Conservation (phyloP, 345 rosid genomes). For the Lepidium didymum region DNA sequence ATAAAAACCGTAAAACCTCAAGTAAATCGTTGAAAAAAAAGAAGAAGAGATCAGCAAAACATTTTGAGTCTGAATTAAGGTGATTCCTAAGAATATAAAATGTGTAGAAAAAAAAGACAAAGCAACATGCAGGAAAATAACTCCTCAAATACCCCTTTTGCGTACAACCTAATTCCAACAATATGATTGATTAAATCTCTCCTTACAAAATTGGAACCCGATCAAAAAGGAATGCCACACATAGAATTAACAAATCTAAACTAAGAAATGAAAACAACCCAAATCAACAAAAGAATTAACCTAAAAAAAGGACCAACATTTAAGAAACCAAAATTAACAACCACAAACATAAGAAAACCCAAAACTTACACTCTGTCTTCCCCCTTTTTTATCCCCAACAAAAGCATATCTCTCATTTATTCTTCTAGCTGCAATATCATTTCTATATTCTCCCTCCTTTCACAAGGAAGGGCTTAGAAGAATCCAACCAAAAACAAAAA, state of each 20-base stretch:
- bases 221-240: conserved; percentile 25
- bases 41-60: not conserved
- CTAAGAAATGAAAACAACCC: conserved; percentile 10
- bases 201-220: not conserved
- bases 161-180: not conserved
- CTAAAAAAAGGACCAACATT: conserved; percentile 10
- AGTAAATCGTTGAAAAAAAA: not conserved
- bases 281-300: not conserved
- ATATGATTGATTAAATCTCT: not conserved
- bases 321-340: conserved; percentile 18
- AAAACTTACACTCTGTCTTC: conserved; percentile 10
- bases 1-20: not conserved
- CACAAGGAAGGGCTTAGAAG: conserved; percentile 37
- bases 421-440: conserved; percentile 9
- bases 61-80: not conserved
- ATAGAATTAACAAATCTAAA: conserved; percentile 5
- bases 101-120: not conserved
- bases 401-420: conserved; percentile 9
- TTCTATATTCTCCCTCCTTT: conserved; percentile 28
- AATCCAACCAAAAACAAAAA: conserved; percentile 8
- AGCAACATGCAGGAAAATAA: not conserved
- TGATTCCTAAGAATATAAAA: not conserved
- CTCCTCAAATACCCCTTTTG: not conserved
- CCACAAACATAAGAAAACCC: conserved; percentile 21
- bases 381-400: conserved; percentile 23